These are phyloP conservation scores for Penicillium mononematosum DNA, from an alignment of 495 filamentous ascomycete genomes.

Conservation along the genomic window DNA sequence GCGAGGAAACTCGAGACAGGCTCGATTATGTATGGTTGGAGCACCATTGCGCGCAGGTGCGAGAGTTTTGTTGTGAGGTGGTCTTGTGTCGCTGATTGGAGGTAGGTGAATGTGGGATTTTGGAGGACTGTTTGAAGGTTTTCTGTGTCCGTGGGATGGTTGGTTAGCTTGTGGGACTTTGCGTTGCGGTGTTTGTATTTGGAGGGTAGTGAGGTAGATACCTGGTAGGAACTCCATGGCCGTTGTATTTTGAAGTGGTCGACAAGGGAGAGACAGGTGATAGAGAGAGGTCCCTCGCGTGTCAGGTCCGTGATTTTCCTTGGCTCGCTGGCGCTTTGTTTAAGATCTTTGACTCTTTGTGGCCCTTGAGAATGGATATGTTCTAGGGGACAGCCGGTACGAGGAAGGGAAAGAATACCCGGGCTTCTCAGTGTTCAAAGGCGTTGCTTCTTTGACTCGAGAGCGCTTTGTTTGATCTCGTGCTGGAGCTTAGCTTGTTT, in stretches of 20 bases:
- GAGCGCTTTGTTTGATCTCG: background rate
- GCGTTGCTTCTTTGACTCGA: background rate
- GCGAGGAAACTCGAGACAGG: slow-evolving; percentile 50
- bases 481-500: slow-evolving; percentile 3
- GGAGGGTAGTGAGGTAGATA: background rate
- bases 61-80: slow-evolving; percentile 32
- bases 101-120: slow-evolving; percentile 22
- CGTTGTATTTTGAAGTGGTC: background rate
- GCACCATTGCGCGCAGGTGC: slow-evolving; percentile 37
- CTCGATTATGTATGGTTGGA: slow-evolving; percentile 42
- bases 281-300: background rate
- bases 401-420: background rate
- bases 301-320: slow-evolving; percentile 1
- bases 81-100: slow-evolving; percentile 19
- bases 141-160: slow-evolving; percentile 9
- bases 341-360: background rate
- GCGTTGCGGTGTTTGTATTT: background rate
- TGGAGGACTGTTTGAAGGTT: slow-evolving; percentile 33
- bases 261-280: background rate
- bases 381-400: background rate
- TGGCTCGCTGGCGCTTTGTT: background rate
- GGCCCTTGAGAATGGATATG: background rate
- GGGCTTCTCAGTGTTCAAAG: background rate
- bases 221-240: slow-evolving; percentile 31
- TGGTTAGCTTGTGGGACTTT: slow-evolving; percentile 4